Evolutionary conservation across 1,284 basidiomycete species (phyloP).

Genomic region (Testicularia cyperi): DNA sequence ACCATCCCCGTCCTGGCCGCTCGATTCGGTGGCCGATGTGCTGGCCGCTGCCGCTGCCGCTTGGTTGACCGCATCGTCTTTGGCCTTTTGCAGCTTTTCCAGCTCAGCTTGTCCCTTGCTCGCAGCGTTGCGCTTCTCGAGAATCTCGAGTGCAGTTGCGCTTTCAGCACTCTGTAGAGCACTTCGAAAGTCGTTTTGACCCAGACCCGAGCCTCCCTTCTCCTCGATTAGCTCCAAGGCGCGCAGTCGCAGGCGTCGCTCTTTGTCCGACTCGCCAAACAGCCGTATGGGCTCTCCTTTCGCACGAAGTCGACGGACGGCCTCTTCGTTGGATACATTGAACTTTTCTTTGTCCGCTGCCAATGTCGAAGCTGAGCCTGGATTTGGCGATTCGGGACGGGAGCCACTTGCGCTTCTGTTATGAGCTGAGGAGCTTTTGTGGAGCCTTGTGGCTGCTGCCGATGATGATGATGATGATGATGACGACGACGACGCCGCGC

Average conservation of each 20-base stretch:
- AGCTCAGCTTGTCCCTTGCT: slow-evolving; percentile 4
- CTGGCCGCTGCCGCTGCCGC: not conserved
- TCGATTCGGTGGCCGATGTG: slow-evolving; percentile 1
- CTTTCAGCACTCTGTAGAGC: slow-evolving; percentile 82
- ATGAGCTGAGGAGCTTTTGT: too few species aligned
- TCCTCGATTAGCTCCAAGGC: slow-evolving; percentile 83
- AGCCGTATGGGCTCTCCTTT: slow-evolving; percentile 93
- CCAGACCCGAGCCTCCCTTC: slow-evolving; percentile 29
- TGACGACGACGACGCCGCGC: slow-evolving; percentile 10
- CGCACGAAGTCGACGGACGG: slow-evolving; percentile 78
- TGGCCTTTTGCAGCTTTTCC: slow-evolving; percentile 7
- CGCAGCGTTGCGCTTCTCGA: slow-evolving; percentile 63
- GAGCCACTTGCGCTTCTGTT: too few species aligned
- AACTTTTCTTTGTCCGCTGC: slow-evolving; percentile 64
- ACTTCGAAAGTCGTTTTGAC: slow-evolving; percentile 80
- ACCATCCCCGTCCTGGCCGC: not conserved
- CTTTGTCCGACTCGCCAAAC: slow-evolving; percentile 93
- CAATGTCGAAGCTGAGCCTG: not conserved
- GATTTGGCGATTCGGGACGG: slow-evolving; percentile 2
- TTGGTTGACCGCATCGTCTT: not conserved
- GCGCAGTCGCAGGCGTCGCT: slow-evolving; percentile 81
- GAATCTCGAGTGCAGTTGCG: slow-evolving; percentile 66
- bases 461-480: not conserved
- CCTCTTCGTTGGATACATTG: slow-evolving; percentile 92
- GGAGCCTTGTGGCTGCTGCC: too few species aligned